Conservation (phyloP, 805 yeast genomes). For the Saccharomycopsis guyanensis region DNA sequence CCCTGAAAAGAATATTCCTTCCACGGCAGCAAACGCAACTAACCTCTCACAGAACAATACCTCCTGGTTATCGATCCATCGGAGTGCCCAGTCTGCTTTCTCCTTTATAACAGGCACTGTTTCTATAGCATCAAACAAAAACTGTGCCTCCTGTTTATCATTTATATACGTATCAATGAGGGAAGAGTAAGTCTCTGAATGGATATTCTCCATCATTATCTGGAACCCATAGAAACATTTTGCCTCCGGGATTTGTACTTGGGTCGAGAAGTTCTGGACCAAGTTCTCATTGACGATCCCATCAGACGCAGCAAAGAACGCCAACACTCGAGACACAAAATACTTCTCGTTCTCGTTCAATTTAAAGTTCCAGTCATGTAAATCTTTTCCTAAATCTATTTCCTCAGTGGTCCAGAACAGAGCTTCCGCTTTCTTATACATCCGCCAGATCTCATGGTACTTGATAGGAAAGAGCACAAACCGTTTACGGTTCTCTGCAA, state of each 20-base stretch:
- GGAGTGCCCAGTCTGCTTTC: conserved; percentile 98
- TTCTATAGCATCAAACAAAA: conserved; percentile 89
- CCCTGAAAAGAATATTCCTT: conserved; percentile 97
- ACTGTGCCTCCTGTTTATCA: conserved; percentile 87
- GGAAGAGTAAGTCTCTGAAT: conserved; percentile 92
- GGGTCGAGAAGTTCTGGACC: conserved; percentile 94
- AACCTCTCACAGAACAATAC: conserved; percentile 92
- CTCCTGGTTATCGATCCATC: conserved; percentile 87
- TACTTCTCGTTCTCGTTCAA: conserved; percentile 86
- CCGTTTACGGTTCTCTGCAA: conserved; percentile 75
- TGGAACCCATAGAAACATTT: conserved; percentile 98
- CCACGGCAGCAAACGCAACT: conserved; percentile 97
- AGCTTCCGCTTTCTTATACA: conserved; percentile 98
- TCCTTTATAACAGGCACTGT: conserved; percentile 92
- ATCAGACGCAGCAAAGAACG: conserved; percentile 97
- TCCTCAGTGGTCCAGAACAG: conserved; percentile 99
- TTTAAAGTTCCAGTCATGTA: conserved; percentile 83
- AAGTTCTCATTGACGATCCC: conserved; percentile 97
- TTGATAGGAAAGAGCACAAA: conserved; percentile 93
- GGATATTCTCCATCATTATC: conserved; percentile 99
- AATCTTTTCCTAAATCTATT: conserved; percentile 89
- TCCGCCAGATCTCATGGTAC: conserved; percentile 97
- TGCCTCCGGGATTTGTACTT: conserved; percentile 95
- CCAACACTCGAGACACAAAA: conserved; percentile 86
- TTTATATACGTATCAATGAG: conserved; percentile 91